These are phyloP conservation scores for Clohesyomyces aquaticus DNA, from an alignment of 495 filamentous ascomycete species.

Conservation along the genomic window DNA sequence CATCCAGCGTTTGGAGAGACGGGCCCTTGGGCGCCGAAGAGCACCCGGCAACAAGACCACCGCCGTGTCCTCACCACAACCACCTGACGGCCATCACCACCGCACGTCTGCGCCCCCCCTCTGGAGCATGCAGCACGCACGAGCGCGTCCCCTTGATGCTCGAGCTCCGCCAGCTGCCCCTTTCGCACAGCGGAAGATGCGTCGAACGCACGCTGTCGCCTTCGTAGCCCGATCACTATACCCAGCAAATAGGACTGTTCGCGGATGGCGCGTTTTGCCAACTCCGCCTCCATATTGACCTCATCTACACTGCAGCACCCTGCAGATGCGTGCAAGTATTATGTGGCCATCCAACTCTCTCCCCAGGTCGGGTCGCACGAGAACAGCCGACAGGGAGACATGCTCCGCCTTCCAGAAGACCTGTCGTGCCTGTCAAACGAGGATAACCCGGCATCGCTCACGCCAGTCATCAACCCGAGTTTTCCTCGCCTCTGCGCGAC, in stretches of 20 bases:
- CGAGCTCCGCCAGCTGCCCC: no score
- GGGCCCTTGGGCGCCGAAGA: neutral
- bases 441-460: conserved; percentile 2
- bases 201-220: no score
- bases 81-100: neutral
- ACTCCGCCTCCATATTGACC: conserved; percentile 33
- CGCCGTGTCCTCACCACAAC: neutral
- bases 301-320: conserved; percentile 27
- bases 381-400: neutral
- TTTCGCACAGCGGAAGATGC: no score
- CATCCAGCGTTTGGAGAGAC: neutral
- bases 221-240: neutral
- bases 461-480: neutral
- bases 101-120: neutral
- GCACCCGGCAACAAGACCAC: no score
- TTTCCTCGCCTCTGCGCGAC: conserved; percentile 6
- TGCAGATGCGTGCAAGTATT: neutral
- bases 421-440: conserved; percentile 15
- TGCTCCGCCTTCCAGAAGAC: conserved; percentile 16
- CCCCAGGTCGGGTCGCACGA: neutral
- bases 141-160: neutral
- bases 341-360: neutral
- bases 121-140: neutral
- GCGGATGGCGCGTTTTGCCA: conserved; percentile 13
- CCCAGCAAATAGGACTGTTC: conserved; percentile 3